A percentile compares a stretch with the other conserved stretches of the same genome.
phyloP scores from a whole-genome alignment of 495 filamentous ascomycete species.

The Trichoderma reesei region DNA sequence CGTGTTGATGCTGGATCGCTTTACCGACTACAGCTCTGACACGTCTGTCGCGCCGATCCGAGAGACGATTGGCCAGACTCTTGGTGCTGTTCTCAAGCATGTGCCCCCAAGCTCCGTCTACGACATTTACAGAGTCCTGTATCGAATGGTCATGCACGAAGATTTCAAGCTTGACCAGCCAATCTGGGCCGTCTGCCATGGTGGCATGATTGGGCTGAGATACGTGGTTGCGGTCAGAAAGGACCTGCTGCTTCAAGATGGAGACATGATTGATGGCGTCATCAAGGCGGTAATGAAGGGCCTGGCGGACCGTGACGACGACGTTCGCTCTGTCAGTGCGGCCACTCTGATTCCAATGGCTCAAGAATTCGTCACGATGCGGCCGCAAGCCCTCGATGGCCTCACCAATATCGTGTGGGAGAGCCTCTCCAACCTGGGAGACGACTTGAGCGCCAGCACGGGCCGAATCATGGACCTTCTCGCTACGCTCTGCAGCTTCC shows the following conservation, averaged over 20 bases:
- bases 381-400: conserved; percentile 60
- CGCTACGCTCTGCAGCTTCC: conserved; percentile 90
- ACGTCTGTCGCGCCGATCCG: conserved; percentile 92
- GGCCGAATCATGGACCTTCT: conserved; percentile 96
- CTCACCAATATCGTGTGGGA: conserved; percentile 96
- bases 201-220: conserved; percentile 90
- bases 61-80: conserved; percentile 91
- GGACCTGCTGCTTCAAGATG: conserved; percentile 75
- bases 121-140: conserved; percentile 67
- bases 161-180: conserved; percentile 60
- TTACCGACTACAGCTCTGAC: conserved; percentile 95
- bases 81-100: conserved; percentile 80
- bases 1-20: conserved; percentile 93
- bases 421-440: conserved; percentile 86
- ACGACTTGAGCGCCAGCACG: conserved; percentile 94
- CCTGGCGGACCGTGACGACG: conserved; percentile 80
- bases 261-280: conserved; percentile 82
- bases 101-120: conserved; percentile 65
- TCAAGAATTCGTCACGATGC: conserved; percentile 79
- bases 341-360: conserved; percentile 94
- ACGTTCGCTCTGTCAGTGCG: conserved; percentile 93
- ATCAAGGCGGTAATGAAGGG: conserved; percentile 90
- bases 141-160: conserved; percentile 84
- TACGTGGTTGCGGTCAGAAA: conserved; percentile 93
- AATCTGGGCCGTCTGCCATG: conserved; percentile 92